Percentiles rank a stretch among this genome's conserved stretches.
These are phyloP conservation scores for Apiospora hydei DNA, from an alignment of 2,329 filamentous ascomycete species.

Conservation along the genomic window DNA sequence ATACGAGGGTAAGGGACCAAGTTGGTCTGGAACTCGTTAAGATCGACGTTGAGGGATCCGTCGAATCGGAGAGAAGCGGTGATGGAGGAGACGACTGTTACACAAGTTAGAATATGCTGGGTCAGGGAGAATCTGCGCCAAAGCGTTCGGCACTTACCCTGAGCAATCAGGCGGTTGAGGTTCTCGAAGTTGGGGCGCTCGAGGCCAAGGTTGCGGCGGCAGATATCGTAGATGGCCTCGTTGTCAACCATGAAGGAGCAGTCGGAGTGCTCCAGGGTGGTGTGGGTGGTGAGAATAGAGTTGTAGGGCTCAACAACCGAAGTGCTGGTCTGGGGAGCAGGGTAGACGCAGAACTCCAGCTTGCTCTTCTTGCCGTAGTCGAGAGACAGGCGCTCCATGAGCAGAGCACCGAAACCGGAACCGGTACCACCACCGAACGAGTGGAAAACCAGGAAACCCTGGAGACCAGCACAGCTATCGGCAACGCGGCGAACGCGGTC, in stretches of 20 bases:
- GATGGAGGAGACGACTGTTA: slow-evolving; percentile 91
- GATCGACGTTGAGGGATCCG: slow-evolving; percentile 97
- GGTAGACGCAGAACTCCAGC: slow-evolving; percentile 99
- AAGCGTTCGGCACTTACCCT: slow-evolving; percentile 67
- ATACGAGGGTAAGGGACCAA: slow-evolving; percentile 98
- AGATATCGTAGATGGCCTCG: slow-evolving; percentile 99
- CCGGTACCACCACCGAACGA: slow-evolving; percentile 99
- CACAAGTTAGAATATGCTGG: slow-evolving; percentile 34
- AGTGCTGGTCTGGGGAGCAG: slow-evolving; percentile 94
- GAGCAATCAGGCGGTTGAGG: slow-evolving; percentile 97
- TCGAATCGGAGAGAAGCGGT: slow-evolving; percentile 98
- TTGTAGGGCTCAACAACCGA: slow-evolving; percentile 99
- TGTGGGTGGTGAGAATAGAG: slow-evolving; percentile 98
- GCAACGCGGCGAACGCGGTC: slow-evolving; percentile 98
- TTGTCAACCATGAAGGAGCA: slow-evolving; percentile 99
- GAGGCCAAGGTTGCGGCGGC: slow-evolving; percentile 95
- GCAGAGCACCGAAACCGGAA: slow-evolving; percentile 95
- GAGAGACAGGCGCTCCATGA: slow-evolving; percentile 98
- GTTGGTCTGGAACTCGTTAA: slow-evolving; percentile 99
- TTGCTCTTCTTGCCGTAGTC: slow-evolving; percentile 99
- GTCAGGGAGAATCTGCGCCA: background rate
- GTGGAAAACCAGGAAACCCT: slow-evolving; percentile 99
- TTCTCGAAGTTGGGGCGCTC: slow-evolving; percentile 99
- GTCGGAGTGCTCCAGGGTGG: slow-evolving; percentile 98
- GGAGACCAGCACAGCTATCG: slow-evolving; percentile 96